Conservation (phyloP, 192 early-diverging fungal species). For the Bifiguratus adelaidae region DNA sequence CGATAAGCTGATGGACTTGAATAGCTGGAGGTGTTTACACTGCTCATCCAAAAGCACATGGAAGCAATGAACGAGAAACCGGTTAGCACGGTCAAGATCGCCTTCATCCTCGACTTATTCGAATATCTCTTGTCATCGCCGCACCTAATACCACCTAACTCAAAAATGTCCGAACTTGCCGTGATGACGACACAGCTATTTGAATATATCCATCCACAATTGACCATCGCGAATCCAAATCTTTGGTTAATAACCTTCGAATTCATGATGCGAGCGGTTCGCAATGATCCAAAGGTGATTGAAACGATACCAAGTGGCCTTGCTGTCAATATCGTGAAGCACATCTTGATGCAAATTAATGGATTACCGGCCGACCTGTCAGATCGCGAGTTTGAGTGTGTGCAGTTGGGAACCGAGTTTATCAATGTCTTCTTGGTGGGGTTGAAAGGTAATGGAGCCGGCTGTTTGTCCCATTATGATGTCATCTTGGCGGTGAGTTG, state of each 20-base stretch:
- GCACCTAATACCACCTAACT: too few relatives aligned
- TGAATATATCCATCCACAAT: neutral
- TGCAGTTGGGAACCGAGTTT: constrained; percentile 34
- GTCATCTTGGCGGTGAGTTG: constrained; percentile 34
- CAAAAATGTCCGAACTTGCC: too few relatives aligned
- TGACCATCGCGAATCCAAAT: neutral
- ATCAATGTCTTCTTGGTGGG: constrained; percentile 34
- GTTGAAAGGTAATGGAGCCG: constrained; percentile 25
- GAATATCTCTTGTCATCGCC: too few relatives aligned
- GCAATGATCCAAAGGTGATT: neutral
- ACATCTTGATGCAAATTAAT: constrained; percentile 36
- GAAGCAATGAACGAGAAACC: too few relatives aligned
- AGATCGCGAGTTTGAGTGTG: constrained; percentile 26
- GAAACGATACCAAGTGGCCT: neutral
- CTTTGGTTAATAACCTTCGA: neutral
- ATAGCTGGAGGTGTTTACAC: too few relatives aligned
- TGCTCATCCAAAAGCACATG: too few relatives aligned
- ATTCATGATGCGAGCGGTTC: neutral
- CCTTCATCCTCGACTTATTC: too few relatives aligned
- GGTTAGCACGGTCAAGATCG: too few relatives aligned
- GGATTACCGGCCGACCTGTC: constrained; percentile 25
- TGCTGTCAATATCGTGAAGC: constrained; percentile 34
- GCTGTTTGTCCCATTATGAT: constrained; percentile 39
- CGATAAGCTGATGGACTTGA: too few relatives aligned
- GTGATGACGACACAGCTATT: neutral